Base-by-base conservation (phyloP, 2,329 filamentous ascomycete species). In the Fusarium protoensiforme region DNA sequence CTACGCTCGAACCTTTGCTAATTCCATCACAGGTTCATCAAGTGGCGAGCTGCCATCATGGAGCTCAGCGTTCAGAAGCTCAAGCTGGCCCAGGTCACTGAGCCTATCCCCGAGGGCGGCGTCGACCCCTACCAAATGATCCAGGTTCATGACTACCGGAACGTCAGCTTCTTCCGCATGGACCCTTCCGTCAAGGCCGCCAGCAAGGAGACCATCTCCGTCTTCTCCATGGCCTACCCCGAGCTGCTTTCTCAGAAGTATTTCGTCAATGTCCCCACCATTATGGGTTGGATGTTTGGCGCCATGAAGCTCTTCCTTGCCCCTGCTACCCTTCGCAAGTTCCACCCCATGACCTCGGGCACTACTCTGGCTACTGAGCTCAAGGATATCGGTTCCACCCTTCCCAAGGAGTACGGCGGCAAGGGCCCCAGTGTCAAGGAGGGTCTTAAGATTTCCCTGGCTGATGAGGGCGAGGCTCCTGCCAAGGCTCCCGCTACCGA, bases 111-210 rank as follows among this genome's bases (percentile, higher is more conserved):
- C 3, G 92, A 94, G 65, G 92, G 90, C 61, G 92, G 91, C 71
- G 85, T 89, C 74, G 96, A 98, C 79, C 94, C 93, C 1, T 97
- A 98, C 85, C 94, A 96, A 83, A 95, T 97, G 86, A 89, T 94
- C 78, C 95, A 98, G 83, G 91, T 98, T 31, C 96, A 98, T 84
- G 96, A 98, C 86, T 98, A 98, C 87, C 90, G 93, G 77, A 92
- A 91, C 71, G 92, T 97, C 80, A 94, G 92, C 79, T 98, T 98
- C 87, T 87, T 98, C 75, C 92, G 94, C 68, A 92, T 94, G 85
- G 92, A 96, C 65, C 89, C 93, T 1, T 86, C 88, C 65, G 91
- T 96, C 83, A 95, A 93, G 82, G 87, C 91, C 5, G 93, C 94
- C 18, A 93, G 91, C 73, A 92, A 91, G 78, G 91, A 95, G 84